These are phyloP conservation scores for Abrus pulchellus DNA, from an alignment of 306 rosid genomes.

Conservation along the genomic window DNA sequence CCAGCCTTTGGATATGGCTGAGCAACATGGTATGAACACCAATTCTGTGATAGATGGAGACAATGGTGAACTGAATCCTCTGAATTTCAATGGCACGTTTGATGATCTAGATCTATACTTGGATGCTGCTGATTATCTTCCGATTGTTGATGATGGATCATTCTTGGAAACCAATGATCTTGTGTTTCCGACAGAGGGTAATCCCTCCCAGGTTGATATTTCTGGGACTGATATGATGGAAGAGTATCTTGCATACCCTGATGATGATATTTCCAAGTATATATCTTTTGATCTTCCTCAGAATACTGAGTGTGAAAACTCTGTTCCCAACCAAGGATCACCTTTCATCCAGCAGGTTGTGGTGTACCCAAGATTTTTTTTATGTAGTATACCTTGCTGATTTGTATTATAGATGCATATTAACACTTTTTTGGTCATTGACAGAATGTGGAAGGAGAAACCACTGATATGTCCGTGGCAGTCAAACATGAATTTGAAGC, in stretches of 20 bases:
- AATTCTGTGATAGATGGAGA: slow-evolving; percentile 55
- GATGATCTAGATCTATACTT: slow-evolving; percentile 48
- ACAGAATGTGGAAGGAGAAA: slow-evolving; percentile 65
- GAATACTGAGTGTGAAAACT: slow-evolving; percentile 49
- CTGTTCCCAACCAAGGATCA: slow-evolving; percentile 48
- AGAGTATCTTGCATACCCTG: slow-evolving; percentile 66
- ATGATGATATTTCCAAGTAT: slow-evolving; percentile 60
- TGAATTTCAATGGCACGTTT: slow-evolving; percentile 26
- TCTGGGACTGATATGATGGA: slow-evolving; percentile 63
- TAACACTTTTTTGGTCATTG: slow-evolving; percentile 23
- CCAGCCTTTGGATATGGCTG: slow-evolving; percentile 48
- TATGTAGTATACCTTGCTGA: background rate
- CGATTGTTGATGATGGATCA: slow-evolving; percentile 57
- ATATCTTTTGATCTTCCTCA: slow-evolving; percentile 65
- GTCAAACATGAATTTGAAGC: slow-evolving; percentile 52
- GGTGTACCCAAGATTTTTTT: background rate
- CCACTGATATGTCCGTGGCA: slow-evolving; percentile 42
- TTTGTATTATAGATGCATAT: slow-evolving; percentile 20
- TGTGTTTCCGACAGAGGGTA: slow-evolving; percentile 45
- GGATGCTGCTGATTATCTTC: slow-evolving; percentile 48
- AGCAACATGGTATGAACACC: slow-evolving; percentile 45
- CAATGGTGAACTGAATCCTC: slow-evolving; percentile 50
- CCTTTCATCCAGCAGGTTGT: slow-evolving; percentile 61
- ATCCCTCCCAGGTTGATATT: slow-evolving; percentile 55
- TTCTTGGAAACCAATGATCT: slow-evolving; percentile 81